Evolutionary conservation across 1,284 basidiomycete genomes (phyloP).

Genomic region (Rhodotorula sp.): DNA sequence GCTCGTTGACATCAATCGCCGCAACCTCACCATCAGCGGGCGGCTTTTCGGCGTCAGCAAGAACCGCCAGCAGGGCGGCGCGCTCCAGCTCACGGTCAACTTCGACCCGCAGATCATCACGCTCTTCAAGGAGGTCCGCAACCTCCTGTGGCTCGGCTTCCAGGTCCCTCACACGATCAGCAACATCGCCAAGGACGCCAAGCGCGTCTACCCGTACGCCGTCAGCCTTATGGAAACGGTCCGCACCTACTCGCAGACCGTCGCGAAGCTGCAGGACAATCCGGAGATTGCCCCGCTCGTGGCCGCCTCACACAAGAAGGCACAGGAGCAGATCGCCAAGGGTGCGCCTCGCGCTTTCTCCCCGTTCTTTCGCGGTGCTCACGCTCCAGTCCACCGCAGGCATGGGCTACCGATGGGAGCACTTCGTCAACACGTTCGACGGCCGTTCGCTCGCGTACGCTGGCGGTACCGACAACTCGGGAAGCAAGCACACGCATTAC

Average conservation of each 20-base stretch:
- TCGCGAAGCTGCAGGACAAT: conserved; percentile 83
- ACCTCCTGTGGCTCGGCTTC: conserved; percentile 92
- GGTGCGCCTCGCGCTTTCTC: conserved; percentile 56
- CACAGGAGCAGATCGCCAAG: conserved; percentile 83
- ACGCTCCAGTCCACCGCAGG: conserved; percentile 56
- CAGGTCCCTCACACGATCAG: conserved; percentile 91
- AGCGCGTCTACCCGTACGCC: conserved; percentile 95
- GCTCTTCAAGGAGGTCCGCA: conserved; percentile 96
- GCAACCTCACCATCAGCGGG: conserved; percentile 88
- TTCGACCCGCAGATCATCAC: conserved; percentile 98
- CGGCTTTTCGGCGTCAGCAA: conserved; percentile 94
- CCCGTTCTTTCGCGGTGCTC: not conserved
- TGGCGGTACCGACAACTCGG: conserved; percentile 51
- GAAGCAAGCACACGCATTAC: conserved; percentile 84
- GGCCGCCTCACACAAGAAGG: conserved; percentile 85
- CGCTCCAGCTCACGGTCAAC: conserved; percentile 86
- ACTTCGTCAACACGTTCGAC: conserved; percentile 91
- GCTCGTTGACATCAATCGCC: conserved; percentile 89
- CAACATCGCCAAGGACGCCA: conserved; percentile 97
- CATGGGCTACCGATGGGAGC: conserved; percentile 94
- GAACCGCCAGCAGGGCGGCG: conserved; percentile 60
- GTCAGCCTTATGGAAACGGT: conserved; percentile 98
- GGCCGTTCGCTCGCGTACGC: conserved; percentile 52
- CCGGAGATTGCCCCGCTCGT: conserved; percentile 90
- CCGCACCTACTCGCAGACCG: conserved; percentile 90